Evolutionary conservation across 208 protist genomes (phyloP), one percentile per base, ranked within the genome.

Genomic region (Paratrypanosoma confusum): DNA sequence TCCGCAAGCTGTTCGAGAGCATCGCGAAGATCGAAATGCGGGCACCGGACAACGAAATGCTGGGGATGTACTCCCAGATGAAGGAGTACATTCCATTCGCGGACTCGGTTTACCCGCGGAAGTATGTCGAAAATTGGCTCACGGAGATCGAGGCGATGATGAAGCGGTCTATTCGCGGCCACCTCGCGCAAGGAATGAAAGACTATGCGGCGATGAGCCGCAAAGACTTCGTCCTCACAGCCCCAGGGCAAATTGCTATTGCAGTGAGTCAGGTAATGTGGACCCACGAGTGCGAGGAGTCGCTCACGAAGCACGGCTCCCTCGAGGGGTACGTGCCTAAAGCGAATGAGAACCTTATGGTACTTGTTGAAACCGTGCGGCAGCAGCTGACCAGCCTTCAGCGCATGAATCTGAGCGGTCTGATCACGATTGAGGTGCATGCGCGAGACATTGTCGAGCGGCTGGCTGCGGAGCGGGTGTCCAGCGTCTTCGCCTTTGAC

Each of bases 111-210:
- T 54, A 90, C 46, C 93, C 95, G 22, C 90, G 90, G 33, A 95
- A 94, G 57, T 90, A 95, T 52, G 93, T 98, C 25, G 96, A 99
- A 64, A 88, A 95, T 50, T 99, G 97, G 96, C 77, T 99, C 51
- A 90, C 85, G 16, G 81, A 97, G 43, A 89, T 99, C 45, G 93
- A 98, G 66, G 47, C 51, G 27, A 91, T 96, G 71, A 97, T 97
- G 91, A 89, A 88, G 55, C 42, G 74, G 21, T 95, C 88, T 1
- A 90, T 98, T 35, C 81, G 90, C 22, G 51, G 71, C 17, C 70
- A 92, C 50, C 54, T 96, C 11, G 71, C 93, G 33, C 62, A 83
- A 31, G 81, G 83, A 7, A 39, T 97, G 33, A 81, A 78, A 47
- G 64, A 73, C 29, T 86, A 81, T 45, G 64, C 50, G 8, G 58